Base-by-base conservation (phyloP, 768 basidiomycete species). In the Mycena sanguinolenta region DNA sequence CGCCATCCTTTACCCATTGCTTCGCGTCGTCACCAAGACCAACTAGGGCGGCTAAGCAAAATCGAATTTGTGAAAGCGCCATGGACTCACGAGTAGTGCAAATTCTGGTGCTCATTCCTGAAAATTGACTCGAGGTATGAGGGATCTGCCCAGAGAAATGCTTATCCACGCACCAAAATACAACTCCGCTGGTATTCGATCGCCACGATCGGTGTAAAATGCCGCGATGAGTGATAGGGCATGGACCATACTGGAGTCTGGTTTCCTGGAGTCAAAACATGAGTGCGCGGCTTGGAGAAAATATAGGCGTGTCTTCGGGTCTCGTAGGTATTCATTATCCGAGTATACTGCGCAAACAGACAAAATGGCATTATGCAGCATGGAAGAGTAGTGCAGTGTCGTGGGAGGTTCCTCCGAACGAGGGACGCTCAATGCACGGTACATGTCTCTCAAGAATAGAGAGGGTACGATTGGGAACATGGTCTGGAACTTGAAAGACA, bases 351-450 rank as follows among this genome's bases (percentile, higher is more conserved):
- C 54, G 44, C 69, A 65, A 6, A 77, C 12, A 10, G 74, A 57
- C 6, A 89, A 76, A 4, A 87, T 79, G 19, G 85, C 80, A 70
- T 89, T 89, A 77, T 89, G 87, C 6, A 88, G 79, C 80, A 88
- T 82, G 1, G 86, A 86, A 16, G 86, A 87, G 77, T 88, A 89
- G 69, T 87, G 83, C n/a, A 81, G 75, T 14, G 79, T 78, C 55
- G 77, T 79, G 1, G 79, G 77, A 46, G 76, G 75, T 0, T 74
- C 68, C 2, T 75, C 63, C 1, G 67, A 67, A 0, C 61, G 71
- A 7, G 82, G 79, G 6, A 73, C 58, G 36, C 73, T 76, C 38
- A 85, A 76, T 30, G 77, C 78, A 55, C 79, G 80, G 55, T 81
- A 77, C 84, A 85, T 84, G 74, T 85, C 84, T 32, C 80, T 78